Evolutionary conservation across 306 rosid genomes (phyloP).

Genomic region (Argentina anserina): DNA sequence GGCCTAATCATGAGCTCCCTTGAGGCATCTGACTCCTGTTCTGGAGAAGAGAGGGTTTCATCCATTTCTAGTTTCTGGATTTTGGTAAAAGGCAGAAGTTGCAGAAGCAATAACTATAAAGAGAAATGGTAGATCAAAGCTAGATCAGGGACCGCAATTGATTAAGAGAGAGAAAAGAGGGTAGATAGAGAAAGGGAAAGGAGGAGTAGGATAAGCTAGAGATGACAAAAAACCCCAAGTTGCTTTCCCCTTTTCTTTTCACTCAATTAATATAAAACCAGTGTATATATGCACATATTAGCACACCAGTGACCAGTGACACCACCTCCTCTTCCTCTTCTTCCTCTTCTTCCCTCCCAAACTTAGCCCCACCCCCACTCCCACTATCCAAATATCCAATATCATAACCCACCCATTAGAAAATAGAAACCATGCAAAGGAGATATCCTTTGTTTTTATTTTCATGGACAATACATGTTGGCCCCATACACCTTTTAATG

Average conservation of each 20-base stretch:
- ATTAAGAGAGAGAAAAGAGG: constrained; percentile 39
- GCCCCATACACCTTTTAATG: constrained; percentile 13
- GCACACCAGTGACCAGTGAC: too few relatives aligned
- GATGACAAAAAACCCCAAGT: constrained; percentile 39
- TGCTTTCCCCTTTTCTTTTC: constrained; percentile 45
- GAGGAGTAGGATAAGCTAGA: constrained; percentile 14
- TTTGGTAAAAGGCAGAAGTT: constrained; percentile 11
- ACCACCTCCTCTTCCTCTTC: too few relatives aligned
- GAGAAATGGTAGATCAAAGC: constrained; percentile 29
- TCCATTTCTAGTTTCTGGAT: constrained; percentile 28
- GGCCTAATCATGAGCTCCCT: constrained; percentile 26
- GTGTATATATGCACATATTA: constrained; percentile 9
- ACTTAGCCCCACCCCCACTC: constrained; percentile 43
- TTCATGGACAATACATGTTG: constrained; percentile 1
- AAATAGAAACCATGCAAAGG: constrained; percentile 12
- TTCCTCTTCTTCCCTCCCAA: constrained; percentile 31
- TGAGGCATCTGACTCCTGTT: constrained; percentile 39
- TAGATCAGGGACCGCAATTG: constrained; percentile 24
- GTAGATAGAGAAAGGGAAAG: constrained; percentile 11
- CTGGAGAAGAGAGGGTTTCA: constrained; percentile 28
- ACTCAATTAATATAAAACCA: constrained; percentile 44
- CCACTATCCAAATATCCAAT: constrained; percentile 41
- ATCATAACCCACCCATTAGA: constrained; percentile 16
- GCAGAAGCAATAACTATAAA: constrained; percentile 16
- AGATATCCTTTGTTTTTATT: constrained; percentile 7